Evolutionary conservation across 805 yeast genomes (phyloP), one percentile per base, ranked within the genome.

Genomic region (Spathaspora girioi): DNA sequence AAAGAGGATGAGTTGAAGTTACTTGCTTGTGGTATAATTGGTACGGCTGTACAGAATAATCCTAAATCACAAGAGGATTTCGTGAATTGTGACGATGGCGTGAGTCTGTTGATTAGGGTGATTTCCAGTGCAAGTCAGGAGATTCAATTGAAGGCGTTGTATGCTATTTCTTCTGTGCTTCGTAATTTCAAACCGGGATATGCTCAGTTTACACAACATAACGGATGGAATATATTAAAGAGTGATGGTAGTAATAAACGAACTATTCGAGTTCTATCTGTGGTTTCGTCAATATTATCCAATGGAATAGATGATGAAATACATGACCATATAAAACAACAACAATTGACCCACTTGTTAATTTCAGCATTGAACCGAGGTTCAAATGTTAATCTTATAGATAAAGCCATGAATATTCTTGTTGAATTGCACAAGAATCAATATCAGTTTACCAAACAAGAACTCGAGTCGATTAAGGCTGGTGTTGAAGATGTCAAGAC

Each of bases 21-120:
- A 8, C 72, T 75, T 50, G 86, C 92, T 0, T 82, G 88, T 53
- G 84, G 94, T 38, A 80, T 87, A 41, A 79, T 92, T 20, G 97
- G 96, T 1, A 87, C 93, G 0, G 96, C 98, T 0, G 96, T 88
- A 3, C 99, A 94, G 68, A 94, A 94, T 66, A 94, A 94, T 66
- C 83, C 82, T 3, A 80, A 78, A 51, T 74, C 91, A 3, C 98
- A 91, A 68, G 74, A 77, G 50, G 87, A 80, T 48, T 86, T 87
- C 54, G 66, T 77, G 41, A 79, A 79, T 52, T 74, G 83, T 53
- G 72, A 71, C 0, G 85, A 6, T 23, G 26, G 84, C 2, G 63
- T 83, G 35, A 54, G 62, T n/a, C 67, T 66, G 48, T 68, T 86
- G 49, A 66, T 86, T 10, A 60, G 2, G 64, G 66, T 19, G 63